Conservation (phyloP, 495 filamentous ascomycete genomes). For the Xylaria scruposa region DNA sequence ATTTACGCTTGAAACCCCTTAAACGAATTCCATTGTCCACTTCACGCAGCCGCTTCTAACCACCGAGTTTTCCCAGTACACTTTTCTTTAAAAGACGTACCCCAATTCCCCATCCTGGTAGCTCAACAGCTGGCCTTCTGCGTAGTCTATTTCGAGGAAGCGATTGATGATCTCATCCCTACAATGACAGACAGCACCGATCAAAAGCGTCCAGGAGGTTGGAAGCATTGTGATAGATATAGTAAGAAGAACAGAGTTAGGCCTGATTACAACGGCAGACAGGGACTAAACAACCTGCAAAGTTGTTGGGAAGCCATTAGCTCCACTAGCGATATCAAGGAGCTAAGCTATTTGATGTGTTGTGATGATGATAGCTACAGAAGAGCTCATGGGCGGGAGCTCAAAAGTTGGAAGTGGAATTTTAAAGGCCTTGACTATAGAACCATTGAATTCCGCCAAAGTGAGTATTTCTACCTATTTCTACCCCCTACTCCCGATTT, state of each 20-base stretch:
- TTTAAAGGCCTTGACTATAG: slow-evolving; percentile 11
- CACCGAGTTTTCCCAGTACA: not conserved
- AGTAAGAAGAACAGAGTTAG: slow-evolving; percentile 12
- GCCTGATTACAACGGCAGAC: not conserved
- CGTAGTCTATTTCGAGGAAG: slow-evolving; percentile 16
- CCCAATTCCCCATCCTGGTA: not conserved
- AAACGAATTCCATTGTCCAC: not conserved
- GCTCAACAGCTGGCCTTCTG: slow-evolving; percentile 24
- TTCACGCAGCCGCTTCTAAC: not conserved
- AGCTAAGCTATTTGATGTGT: slow-evolving; percentile 15
- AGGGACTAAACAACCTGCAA: not conserved
- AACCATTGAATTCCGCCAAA: slow-evolving; percentile 20
- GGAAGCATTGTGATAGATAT: slow-evolving; percentile 3
- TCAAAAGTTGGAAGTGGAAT: slow-evolving; percentile 20
- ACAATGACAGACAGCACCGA: not conserved
- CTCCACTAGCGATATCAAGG: not conserved
- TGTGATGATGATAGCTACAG: not conserved
- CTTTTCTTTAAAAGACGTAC: not conserved
- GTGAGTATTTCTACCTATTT: slow-evolving; percentile 1
- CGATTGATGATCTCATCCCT: slow-evolving; percentile 20
- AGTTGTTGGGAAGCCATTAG: slow-evolving; percentile 15
- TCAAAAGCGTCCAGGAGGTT: not conserved
- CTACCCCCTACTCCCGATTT: not conserved
- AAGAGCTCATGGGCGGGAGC: not conserved
- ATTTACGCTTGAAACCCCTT: not conserved